Evolutionary conservation across 2,329 filamentous ascomycete species (phyloP).

Genomic region (Pleurostoma richardsiae): DNA sequence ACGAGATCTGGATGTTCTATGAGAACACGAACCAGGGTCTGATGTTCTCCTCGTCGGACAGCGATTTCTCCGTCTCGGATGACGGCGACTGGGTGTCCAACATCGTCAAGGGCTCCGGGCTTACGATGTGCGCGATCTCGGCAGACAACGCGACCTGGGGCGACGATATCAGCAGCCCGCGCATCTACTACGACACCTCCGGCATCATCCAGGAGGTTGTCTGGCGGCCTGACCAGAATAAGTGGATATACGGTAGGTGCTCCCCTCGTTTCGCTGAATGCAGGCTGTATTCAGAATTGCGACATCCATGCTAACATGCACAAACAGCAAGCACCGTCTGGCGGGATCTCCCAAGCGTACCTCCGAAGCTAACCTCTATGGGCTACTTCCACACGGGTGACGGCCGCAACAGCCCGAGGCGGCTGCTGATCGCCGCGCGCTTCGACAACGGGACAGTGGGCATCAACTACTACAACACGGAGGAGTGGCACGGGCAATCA

Average conservation of each 20-base stretch:
- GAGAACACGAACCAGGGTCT: conserved; percentile 2
- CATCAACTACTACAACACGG: conserved; percentile 2
- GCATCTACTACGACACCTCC: conserved; percentile 3
- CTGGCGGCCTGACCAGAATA: neutral
- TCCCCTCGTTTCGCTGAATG: too few relatives aligned
- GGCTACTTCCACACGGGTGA: neutral
- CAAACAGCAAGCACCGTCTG: neutral
- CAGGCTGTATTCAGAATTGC: too few relatives aligned
- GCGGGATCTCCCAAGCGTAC: neutral
- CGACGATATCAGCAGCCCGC: neutral
- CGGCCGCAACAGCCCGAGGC: neutral
- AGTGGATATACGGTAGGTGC: too few relatives aligned
- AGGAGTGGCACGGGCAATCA: neutral
- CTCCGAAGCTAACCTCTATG: neutral
- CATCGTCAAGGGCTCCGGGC: conserved; percentile 1
- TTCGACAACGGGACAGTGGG: conserved; percentile 1
- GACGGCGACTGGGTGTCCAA: conserved; percentile 2
- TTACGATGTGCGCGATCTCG: neutral
- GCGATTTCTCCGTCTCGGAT: neutral
- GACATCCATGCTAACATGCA: neutral
- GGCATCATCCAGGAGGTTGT: conserved; percentile 1
- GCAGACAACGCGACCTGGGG: neutral
- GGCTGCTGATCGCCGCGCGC: neutral
- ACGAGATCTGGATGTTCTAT: conserved; percentile 1
- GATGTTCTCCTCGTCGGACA: neutral